Evolutionary conservation across 2,329 filamentous ascomycete species (phyloP), one percentile per base, ranked within the genome.

Genomic region (Phyllosticta paracitricarpa): DNA sequence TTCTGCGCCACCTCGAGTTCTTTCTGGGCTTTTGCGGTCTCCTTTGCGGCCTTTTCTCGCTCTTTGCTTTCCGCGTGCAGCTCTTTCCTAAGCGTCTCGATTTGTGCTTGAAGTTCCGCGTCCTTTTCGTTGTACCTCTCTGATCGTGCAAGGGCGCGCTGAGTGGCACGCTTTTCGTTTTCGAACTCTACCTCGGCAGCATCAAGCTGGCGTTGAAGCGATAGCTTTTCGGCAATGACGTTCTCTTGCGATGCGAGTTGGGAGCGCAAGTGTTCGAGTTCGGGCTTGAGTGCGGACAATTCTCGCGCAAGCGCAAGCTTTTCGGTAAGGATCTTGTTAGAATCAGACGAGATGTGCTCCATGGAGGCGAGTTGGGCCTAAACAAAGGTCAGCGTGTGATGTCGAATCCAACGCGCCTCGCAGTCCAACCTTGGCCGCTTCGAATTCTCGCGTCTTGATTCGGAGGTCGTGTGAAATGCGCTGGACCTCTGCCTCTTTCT

Each of bases 151-250:
- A 77, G 67, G 3, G 81, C 81, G 58, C 86, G 83, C 66, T 86
- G 83, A 8, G 82, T 78, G 2, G 85, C 81, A n/a, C 85, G 83
- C 72, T 85, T 93, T 71, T 94, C 89, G 66, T 89, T 89, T 65
- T 92, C 89, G 2, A 96, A 80, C 67, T 96, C 89, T 53, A 90
- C 85, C 72, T 96, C 89, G 2, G 92, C 74, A 1, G 87, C 85
- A 68, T 82, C 87, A 28, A 96, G 73, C 73, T 94, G 89, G 55
- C 89, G 86, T 70, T 94, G 87, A 14, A 97, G 76, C 1, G 87
- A 82, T 54, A 93, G 79, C 72, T 95, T 96, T 70, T 96, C 91
- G 1, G 87, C 80, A 17, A 95, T 78, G 10, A 89, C 77, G 2
- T 82, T 81, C 68, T 91, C 86, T 59, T 92, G 84, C 14, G 79